Conservation (phyloP, 805 yeast species). For the Pachysolen tannophilus region DNA sequence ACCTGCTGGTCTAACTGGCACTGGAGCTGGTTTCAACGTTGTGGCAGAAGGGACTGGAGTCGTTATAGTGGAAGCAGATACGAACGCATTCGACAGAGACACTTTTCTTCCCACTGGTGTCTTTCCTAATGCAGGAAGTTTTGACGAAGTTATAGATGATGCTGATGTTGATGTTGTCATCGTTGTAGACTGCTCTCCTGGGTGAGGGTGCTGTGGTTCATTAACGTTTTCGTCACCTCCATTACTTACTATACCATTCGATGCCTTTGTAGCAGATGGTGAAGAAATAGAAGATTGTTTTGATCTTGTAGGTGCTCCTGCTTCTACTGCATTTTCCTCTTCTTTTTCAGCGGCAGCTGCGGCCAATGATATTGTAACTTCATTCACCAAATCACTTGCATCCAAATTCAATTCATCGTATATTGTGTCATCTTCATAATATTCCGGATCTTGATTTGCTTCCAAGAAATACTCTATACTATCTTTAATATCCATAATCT, state of each 20-base stretch:
- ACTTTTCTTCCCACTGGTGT: slow-evolving; percentile 8
- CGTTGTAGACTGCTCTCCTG: slow-evolving; percentile 9
- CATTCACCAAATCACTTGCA: slow-evolving; percentile 28
- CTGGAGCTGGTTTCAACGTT: slow-evolving; percentile 11
- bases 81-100: slow-evolving; percentile 11
- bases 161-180: background rate
- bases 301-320: slow-evolving; percentile 4
- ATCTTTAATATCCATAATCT: slow-evolving; percentile 69
- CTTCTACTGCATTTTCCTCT: slow-evolving; percentile 7
- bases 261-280: background rate
- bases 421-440: slow-evolving; percentile 87
- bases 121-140: slow-evolving; percentile 1
- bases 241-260: too few relatives aligned
- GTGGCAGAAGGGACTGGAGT: slow-evolving; percentile 12
- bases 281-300: too few relatives aligned
- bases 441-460: slow-evolving; percentile 86
- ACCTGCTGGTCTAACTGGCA: slow-evolving; percentile 2
- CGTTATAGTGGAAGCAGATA: slow-evolving; percentile 14
- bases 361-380: slow-evolving; percentile 6
- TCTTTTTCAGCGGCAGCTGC: slow-evolving; percentile 13
- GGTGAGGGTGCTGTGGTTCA: slow-evolving; percentile 5
- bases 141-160: background rate
- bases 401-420: slow-evolving; percentile 79
- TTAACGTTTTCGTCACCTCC: background rate
- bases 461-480: slow-evolving; percentile 92